Base-by-base conservation (phyloP, 306 rosid genomes). In the Quercus robur region DNA sequence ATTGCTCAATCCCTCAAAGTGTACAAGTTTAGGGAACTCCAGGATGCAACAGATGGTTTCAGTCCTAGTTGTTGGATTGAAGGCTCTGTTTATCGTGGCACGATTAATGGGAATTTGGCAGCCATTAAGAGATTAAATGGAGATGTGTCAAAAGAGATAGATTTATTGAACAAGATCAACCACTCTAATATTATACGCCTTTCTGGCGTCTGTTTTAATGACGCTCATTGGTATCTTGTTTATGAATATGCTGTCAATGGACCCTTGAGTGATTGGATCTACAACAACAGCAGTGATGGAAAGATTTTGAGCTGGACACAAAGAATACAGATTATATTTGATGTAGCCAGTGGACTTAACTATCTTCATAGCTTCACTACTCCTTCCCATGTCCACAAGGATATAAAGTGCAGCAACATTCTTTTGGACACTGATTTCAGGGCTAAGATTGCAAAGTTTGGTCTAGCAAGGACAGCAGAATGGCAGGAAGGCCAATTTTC, bases 101-200 rank as follows among this genome's bases (percentile, higher is more conserved):
- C 63, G 30, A 86, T 93, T 15, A 87, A 87, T 18, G 93, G 91
- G 3, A 94, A 91, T 75, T 80, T 84, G 62, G 94, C 88, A 10
- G 94, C 97, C 6, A 88, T 95, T 38, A 91, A 91, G 77, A 84
- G 81, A 63, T 79, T 83, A 69, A 82, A 91, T 73, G 97, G 92
- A 57, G 95, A 93, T 63, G 95, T 91, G 59, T 80, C 95, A 1
- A 89, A 90, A 54, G 93, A 95, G 89, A 85, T 95, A 46, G 79
- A 84, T 66, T 52, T 93, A 44, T 75, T 93, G 31, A 87, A 85
- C 86, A 95, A 87, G 80, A 74, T 87, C 33, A 95, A 89, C 81
- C 99, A 95, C 84, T 88, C 82, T n/a, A 91, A 93, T 86, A 82
- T 95, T 17, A 89, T 91, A 75, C 89, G 94, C 31, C 97, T 95